Evolutionary conservation across 345 rosid genomes (phyloP).

Genomic region (Populus davidiana): DNA sequence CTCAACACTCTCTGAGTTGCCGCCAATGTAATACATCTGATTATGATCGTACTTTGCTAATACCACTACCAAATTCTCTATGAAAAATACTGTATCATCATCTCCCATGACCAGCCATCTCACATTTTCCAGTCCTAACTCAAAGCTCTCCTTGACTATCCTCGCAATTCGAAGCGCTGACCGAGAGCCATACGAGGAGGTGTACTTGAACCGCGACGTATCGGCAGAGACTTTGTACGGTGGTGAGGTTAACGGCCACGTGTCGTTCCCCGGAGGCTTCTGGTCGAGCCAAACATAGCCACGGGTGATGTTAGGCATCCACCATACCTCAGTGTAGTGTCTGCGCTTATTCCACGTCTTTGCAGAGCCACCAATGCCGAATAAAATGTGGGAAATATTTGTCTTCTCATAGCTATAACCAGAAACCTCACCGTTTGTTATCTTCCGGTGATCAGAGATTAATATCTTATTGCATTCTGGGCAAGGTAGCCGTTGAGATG

Average conservation of each 20-base stretch:
- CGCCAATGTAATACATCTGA: conserved; percentile 87
- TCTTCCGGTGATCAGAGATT: conserved; percentile 18
- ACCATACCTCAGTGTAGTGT: conserved; percentile 67
- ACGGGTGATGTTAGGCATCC: conserved; percentile 63
- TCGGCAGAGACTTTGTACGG: conserved; percentile 59
- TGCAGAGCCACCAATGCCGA: conserved; percentile 83
- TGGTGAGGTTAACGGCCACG: conserved; percentile 55
- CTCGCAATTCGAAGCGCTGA: conserved; percentile 75
- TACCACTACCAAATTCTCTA: conserved; percentile 65
- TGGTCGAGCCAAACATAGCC: conserved; percentile 87
- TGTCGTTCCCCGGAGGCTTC: conserved; percentile 35
- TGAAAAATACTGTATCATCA: conserved; percentile 81
- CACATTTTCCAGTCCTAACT: conserved; percentile 58
- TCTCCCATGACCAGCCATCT: conserved; percentile 97
- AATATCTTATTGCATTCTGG: conserved; percentile 20
- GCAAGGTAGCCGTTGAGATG: conserved; percentile 15
- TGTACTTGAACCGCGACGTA: conserved; percentile 64
- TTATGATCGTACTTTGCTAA: conserved; percentile 71
- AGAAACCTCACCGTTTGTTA: neutral
- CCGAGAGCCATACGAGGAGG: conserved; percentile 64
- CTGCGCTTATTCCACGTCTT: conserved; percentile 70
- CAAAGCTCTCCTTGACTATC: conserved; percentile 77
- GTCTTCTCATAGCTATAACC: conserved; percentile 22
- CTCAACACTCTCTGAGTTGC: conserved; percentile 79
- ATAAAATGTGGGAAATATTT: conserved; percentile 56